phyloP scores from a whole-genome alignment of 1,139 yeast genomes.

The Pichia cactophila region DNA sequence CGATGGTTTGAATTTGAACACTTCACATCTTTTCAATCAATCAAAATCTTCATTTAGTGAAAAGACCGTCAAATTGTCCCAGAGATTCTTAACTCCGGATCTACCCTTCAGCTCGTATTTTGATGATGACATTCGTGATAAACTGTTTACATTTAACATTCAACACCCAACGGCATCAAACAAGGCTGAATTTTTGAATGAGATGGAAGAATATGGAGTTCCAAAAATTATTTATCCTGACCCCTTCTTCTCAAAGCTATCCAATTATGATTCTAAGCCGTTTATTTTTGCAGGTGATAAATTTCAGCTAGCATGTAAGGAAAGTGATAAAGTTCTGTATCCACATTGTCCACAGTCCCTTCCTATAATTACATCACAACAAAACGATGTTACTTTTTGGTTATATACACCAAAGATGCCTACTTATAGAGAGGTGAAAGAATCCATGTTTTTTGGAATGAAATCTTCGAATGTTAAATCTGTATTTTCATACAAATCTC shows the following conservation, averaged over 20 bases:
- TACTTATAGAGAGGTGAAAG: constrained; percentile 27
- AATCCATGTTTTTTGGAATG: constrained; percentile 22
- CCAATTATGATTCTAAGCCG: constrained; percentile 48
- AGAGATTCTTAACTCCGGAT: not conserved
- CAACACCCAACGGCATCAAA: constrained; percentile 18
- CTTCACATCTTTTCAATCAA: constrained; percentile 2
- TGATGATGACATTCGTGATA: constrained; percentile 1
- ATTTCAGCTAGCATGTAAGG: constrained; percentile 34
- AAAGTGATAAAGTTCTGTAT: constrained; percentile 16
- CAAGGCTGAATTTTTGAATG: constrained; percentile 15
- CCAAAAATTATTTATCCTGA: constrained; percentile 49
- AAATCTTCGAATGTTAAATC: constrained; percentile 7
- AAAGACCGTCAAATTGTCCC: not conserved
- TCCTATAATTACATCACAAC: not conserved
- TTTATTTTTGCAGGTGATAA: constrained; percentile 61
- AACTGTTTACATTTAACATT: constrained; percentile 1
- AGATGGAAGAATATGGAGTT: constrained; percentile 32
- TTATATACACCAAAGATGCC: constrained; percentile 38
- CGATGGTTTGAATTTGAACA: not conserved
- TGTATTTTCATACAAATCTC: constrained; percentile 34
- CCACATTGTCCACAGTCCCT: not conserved
- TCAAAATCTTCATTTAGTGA: not conserved
- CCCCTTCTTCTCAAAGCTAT: constrained; percentile 52
- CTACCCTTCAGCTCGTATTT: not conserved
- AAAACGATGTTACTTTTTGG: constrained; percentile 26